Percentiles rank a stretch among this genome's conserved stretches.
These are phyloP conservation scores for Paecilomyces formosus DNA, from an alignment of 2,329 filamentous ascomycete genomes.

Conservation along the genomic window DNA sequence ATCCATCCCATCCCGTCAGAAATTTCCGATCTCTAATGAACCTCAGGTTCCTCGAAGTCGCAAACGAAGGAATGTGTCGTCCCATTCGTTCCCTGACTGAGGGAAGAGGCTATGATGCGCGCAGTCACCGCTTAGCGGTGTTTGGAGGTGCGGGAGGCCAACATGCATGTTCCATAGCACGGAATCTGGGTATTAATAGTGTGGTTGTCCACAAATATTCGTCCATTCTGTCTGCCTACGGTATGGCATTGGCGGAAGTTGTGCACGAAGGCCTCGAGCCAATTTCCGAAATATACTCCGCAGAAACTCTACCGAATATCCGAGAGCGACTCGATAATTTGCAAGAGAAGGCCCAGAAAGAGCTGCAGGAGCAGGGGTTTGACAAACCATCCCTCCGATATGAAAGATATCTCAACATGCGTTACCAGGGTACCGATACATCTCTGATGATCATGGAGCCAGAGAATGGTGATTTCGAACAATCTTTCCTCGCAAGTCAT, in stretches of 20 bases:
- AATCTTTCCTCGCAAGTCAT: constrained; percentile 78
- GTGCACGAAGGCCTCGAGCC: constrained; percentile 60
- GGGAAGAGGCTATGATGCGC: constrained; percentile 80
- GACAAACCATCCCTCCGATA: constrained; percentile 29
- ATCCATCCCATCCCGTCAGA: not conserved
- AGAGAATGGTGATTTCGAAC: constrained; percentile 70
- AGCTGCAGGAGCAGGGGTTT: constrained; percentile 40
- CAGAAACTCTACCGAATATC: not conserved
- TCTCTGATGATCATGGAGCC: constrained; percentile 47
- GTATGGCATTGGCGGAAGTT: constrained; percentile 84
- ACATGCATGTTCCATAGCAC: constrained; percentile 81
- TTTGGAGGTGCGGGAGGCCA: constrained; percentile 89
- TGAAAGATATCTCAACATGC: constrained; percentile 41
- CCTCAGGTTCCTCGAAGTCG: constrained; percentile 77
- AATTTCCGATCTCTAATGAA: not conserved
- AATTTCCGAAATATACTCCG: not conserved
- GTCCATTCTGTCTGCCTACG: constrained; percentile 82
- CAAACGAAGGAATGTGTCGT: constrained; percentile 79
- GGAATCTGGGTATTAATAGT: constrained; percentile 70
- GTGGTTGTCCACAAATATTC: constrained; percentile 82
- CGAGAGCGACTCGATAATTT: not conserved
- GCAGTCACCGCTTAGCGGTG: constrained; percentile 73
- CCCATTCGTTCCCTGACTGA: constrained; percentile 42
- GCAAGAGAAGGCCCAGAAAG: constrained; percentile 8
- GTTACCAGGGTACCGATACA: constrained; percentile 46